Evolutionary conservation across 2,329 filamentous ascomycete species (phyloP).

Genomic region (Monilinia vaccinii-corymbosi): DNA sequence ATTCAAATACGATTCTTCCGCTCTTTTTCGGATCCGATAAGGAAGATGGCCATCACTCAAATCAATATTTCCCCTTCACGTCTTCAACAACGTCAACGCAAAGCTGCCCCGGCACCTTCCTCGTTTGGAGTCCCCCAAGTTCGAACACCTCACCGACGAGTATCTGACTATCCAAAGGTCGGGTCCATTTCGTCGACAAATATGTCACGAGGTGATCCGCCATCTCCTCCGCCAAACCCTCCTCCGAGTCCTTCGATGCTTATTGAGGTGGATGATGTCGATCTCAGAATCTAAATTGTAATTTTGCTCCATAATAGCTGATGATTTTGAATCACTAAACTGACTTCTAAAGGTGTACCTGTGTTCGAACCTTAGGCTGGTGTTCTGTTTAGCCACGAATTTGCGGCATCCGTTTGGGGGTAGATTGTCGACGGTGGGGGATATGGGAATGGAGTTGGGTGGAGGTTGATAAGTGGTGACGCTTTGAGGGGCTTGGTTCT

Average conservation of each 20-base stretch:
- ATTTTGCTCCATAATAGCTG: neutral
- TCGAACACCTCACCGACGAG: neutral
- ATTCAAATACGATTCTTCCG: neutral
- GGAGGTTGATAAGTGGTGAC: neutral
- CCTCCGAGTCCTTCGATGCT: conserved; percentile 30
- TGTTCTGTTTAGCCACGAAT: neutral
- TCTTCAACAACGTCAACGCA: neutral
- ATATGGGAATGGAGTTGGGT: neutral
- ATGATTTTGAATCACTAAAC: too few species aligned
- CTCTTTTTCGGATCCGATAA: neutral
- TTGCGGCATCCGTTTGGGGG: neutral
- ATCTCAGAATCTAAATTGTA: conserved; percentile 12
- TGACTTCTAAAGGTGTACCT: neutral
- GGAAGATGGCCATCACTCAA: conserved; percentile 2
- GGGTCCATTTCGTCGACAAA: conserved; percentile 7
- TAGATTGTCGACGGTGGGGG: neutral
- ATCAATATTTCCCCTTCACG: neutral
- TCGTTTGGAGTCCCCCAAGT: neutral
- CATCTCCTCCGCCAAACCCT: conserved; percentile 33
- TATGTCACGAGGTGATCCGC: conserved; percentile 32
- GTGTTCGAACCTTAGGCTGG: neutral
- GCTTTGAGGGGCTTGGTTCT: neutral
- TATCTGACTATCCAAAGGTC: neutral
- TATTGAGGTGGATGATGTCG: conserved; percentile 7
- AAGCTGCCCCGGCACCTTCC: neutral